Evolutionary conservation across 1,139 yeast species (phyloP), one percentile per base, ranked within the genome.

Genomic region (Candida pseudoviswanathii): DNA sequence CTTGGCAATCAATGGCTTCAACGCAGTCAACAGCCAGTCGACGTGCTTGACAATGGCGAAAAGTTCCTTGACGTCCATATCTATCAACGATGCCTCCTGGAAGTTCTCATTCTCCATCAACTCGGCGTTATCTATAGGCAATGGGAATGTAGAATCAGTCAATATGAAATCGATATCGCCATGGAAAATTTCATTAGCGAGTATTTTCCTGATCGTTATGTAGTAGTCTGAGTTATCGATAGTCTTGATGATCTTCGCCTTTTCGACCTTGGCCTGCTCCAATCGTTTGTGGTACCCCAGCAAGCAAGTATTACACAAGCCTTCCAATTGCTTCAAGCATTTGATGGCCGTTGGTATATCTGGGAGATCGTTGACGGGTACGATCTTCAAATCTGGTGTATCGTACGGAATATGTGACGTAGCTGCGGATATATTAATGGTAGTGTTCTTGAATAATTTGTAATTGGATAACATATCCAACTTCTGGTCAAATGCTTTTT

Each of bases 261-360:
- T 63, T 51, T 76, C 84, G 40, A 60, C 39, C 45, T 68, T 64
- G 1, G 83, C 78, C 50, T 67, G 77, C 22, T 66, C 71, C 46
- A 81, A 59, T 47, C 77, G 72, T 51, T 73, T 77, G 48, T 75
- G 72, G 57, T 82, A 82, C 0, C 84, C 80, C 22, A 69, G 70
- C 9, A 74, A 61, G 10, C 85, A 75, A 47, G 71, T 75, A 5
- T 55, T 47, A 43, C 74, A 64, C 44, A 80, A 64, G 0, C 60
- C 48, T 41, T 70, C 74, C 38, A 81, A 63, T 21, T 71, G 60
- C 45, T 64, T 67, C 30, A 78, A 56, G 42, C 79, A 68, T 42
- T 71, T 73, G 16, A 62, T 39, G 2, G 74, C 68, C 10, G 61
- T 57, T 26, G 65, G 63, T 2, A 58, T 50, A 3, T 61, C 45